Base-by-base conservation (phyloP, 345 rosid species). In the Stellera chamaejasme region DNA sequence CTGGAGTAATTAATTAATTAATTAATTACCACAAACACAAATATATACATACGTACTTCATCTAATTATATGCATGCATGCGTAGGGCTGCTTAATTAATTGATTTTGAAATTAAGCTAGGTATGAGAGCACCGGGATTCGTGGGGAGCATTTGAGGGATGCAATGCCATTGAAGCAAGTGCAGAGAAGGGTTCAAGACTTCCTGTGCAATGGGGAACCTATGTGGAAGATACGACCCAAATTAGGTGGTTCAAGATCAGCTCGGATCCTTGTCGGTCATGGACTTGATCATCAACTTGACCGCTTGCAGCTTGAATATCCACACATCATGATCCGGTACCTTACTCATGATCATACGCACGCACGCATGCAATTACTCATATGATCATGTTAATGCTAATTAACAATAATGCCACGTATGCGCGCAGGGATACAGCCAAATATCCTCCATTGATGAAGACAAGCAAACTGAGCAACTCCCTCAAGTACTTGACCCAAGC, bases 401-500 rank as follows among this genome's bases (percentile, higher is more conserved):
- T 5, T 53, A 32, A 16, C 15, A 27, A 19, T 13, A 13, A n/a
- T 23, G 44, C 15, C 13, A 3, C 43, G 1, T 57, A 27, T 27
- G 1, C 1, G 3, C 66, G 55, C 65, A 92, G 98, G 79, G 96
- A 92, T 59, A 80, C 86, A 11, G 85, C 96, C 14, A 75, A 82
- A 64, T 86, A 88, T 44, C 96, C 96, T 42, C 96, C 98, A 6
- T 62, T 92, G 67, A 75, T 92, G 98, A 92, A 88, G 71, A 83
- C 98, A 59, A 88, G 90, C 90, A 85, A 84, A 83, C 96, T 92
- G 52, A 85, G 90, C 79, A 84, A 92, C 73, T 77, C 98, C 48
- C 93, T 92, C 60, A 92, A 79, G 67, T 80, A 88, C 73, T 69
- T 92, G 56, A 86, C 95, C 15, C 96, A 78, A 72, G 77, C 95